Conservation (phyloP, 257 asterid species). For the Solanum chaucha region DNA sequence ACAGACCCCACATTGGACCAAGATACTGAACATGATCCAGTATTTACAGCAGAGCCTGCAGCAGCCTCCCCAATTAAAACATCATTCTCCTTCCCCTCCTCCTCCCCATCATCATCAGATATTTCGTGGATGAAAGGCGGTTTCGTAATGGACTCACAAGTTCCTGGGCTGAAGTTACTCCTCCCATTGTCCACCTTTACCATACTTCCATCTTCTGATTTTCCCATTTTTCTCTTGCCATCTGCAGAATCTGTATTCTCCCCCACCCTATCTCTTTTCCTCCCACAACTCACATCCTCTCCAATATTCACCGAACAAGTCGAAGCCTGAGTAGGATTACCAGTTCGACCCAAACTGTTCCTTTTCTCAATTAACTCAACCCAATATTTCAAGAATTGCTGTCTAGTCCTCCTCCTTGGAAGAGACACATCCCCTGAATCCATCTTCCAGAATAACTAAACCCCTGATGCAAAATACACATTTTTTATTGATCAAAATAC, state of each 20-base stretch:
- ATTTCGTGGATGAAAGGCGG: not conserved
- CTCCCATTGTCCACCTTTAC: not conserved
- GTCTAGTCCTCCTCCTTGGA: not conserved
- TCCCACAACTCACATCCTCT: not conserved
- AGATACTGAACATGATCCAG: not conserved
- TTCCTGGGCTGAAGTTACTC: not conserved
- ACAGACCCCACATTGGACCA: slow-evolving; percentile 1
- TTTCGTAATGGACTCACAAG: not conserved
- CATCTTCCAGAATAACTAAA: not conserved
- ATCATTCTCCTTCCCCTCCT: not conserved
- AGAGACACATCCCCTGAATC: not conserved
- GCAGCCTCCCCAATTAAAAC: not conserved
- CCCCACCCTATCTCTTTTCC: not conserved
- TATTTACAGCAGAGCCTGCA: not conserved
- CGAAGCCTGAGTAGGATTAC: not conserved
- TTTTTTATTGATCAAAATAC: not conserved
- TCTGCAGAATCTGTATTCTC: not conserved
- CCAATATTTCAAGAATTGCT: not conserved
- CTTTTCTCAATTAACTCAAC: not conserved
- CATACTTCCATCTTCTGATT: not conserved
- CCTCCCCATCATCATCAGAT: not conserved
- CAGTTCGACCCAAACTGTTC: not conserved
- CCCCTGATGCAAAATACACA: not conserved
- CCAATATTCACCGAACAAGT: not conserved
- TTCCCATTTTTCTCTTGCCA: not conserved